Evolutionary conservation across 2,329 filamentous ascomycete species (phyloP).

Genomic region (Talaromyces sp.): DNA sequence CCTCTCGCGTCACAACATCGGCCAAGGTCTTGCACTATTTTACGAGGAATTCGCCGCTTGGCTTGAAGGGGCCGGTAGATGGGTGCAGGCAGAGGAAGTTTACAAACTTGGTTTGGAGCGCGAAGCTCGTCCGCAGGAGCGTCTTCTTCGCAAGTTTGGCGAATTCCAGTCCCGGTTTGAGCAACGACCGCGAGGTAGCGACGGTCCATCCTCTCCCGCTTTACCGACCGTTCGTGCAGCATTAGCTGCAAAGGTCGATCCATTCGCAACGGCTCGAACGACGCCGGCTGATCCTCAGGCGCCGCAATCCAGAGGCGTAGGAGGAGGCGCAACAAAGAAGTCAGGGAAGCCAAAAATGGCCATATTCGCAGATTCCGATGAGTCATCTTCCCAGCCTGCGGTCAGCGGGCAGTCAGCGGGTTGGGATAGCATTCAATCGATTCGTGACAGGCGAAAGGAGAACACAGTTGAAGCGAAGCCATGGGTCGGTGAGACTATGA

Average conservation of each 20-base stretch:
- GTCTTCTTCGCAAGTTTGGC: conserved; percentile 80
- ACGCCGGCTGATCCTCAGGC: conserved; percentile 61
- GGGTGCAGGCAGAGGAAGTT: conserved; percentile 89
- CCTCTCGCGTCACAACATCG: conserved; percentile 79
- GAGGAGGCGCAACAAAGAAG: conserved; percentile 51
- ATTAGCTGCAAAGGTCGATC: conserved; percentile 78
- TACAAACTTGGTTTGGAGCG: conserved; percentile 85
- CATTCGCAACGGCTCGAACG: conserved; percentile 58
- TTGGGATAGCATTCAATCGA: conserved; percentile 86
- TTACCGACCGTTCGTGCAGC: conserved; percentile 77
- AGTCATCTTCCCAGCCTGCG: conserved; percentile 51
- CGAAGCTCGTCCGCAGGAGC: conserved; percentile 74
- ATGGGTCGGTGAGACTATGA: conserved; percentile 87
- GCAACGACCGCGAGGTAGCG: conserved; percentile 55
- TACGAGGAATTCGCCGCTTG: conserved; percentile 96
- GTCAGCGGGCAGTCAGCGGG: conserved; percentile 58
- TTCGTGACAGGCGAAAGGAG: conserved; percentile 89
- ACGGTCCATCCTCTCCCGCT: conserved; percentile 77
- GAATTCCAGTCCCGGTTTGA: conserved; percentile 81
- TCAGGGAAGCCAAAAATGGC: conserved; percentile 74
- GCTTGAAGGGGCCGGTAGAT: conserved; percentile 78
- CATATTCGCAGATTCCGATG: conserved; percentile 78
- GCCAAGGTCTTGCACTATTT: conserved; percentile 80
- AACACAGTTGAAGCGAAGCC: conserved; percentile 80
- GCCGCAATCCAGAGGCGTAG: conserved; percentile 46